These are phyloP conservation scores for Paulownia fortunei DNA, from an alignment of 257 asterid species.

Conservation along the genomic window DNA sequence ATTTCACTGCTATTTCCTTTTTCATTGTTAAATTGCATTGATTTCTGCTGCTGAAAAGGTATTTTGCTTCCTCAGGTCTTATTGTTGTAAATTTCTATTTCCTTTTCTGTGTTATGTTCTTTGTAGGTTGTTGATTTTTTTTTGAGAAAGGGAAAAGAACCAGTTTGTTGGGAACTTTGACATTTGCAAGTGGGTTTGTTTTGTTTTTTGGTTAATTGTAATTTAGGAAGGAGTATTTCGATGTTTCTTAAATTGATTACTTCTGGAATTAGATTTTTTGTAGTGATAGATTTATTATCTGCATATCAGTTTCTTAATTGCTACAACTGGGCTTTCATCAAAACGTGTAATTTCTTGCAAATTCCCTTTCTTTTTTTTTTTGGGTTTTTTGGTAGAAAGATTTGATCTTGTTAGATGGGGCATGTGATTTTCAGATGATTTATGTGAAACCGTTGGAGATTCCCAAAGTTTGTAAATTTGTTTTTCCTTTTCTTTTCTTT, in stretches of 20 bases:
- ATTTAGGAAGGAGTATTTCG: neutral
- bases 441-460: slow-evolving; percentile 10
- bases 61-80: slow-evolving; percentile 1
- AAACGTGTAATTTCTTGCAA: slow-evolving; percentile 14
- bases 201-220: neutral
- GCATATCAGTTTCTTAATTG: neutral
- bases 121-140: neutral
- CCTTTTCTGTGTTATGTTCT: slow-evolving; percentile 18
- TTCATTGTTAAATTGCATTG: neutral
- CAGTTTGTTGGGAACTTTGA: slow-evolving; percentile 1
- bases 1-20: slow-evolving; percentile 11
- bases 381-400: slow-evolving; percentile 1
- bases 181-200: slow-evolving; percentile 24
- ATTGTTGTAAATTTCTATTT: neutral
- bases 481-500: too few relatives aligned
- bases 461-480: neutral
- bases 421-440: slow-evolving; percentile 26
- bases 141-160: neutral
- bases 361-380: neutral
- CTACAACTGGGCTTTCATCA: slow-evolving; percentile 17
- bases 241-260: slow-evolving; percentile 8
- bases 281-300: slow-evolving; percentile 15
- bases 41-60: slow-evolving; percentile 34
- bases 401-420: slow-evolving; percentile 14
- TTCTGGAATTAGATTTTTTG: neutral